A percentile compares a stretch with the other conserved stretches of the same genome.
phyloP scores from a whole-genome alignment of 2,329 filamentous ascomycete species.

The Phialophora chinensis region DNA sequence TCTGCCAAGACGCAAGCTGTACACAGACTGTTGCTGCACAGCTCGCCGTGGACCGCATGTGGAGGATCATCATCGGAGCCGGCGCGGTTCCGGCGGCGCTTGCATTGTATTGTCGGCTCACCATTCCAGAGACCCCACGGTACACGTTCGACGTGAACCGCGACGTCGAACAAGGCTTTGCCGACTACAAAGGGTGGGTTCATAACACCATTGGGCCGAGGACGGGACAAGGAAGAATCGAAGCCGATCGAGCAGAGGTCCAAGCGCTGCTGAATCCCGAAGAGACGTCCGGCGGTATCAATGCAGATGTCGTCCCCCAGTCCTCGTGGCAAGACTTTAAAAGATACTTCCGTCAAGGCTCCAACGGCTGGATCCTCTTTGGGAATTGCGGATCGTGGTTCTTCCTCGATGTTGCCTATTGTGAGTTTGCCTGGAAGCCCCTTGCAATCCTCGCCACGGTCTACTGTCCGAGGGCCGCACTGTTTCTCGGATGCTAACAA shows the following conservation, averaged over 20 bases:
- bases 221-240: constrained; percentile 69
- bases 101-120: constrained; percentile 85
- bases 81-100: constrained; percentile 79
- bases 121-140: constrained; percentile 84
- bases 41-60: constrained; percentile 82
- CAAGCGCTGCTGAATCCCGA: constrained; percentile 59
- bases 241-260: constrained; percentile 61
- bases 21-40: constrained; percentile 69
- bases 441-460: background rate
- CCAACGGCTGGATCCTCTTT: constrained; percentile 73
- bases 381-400: constrained; percentile 86
- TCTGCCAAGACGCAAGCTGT: constrained; percentile 56
- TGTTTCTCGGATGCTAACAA: background rate
- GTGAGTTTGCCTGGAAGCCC: background rate
- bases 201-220: constrained; percentile 65
- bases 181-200: constrained; percentile 66
- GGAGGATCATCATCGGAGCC: constrained; percentile 79
- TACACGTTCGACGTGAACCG: constrained; percentile 83
- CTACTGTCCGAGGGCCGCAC: too few relatives aligned
- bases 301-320: constrained; percentile 65
- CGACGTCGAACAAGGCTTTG: constrained; percentile 74
- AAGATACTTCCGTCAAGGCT: constrained; percentile 71
- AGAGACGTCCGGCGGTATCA: constrained; percentile 56
- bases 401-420: constrained; percentile 69
- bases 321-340: constrained; percentile 75